A percentile compares a stretch with the other conserved stretches of the same genome.
phyloP scores from a whole-genome alignment of 345 rosid species.

The Adansonia digitata region DNA sequence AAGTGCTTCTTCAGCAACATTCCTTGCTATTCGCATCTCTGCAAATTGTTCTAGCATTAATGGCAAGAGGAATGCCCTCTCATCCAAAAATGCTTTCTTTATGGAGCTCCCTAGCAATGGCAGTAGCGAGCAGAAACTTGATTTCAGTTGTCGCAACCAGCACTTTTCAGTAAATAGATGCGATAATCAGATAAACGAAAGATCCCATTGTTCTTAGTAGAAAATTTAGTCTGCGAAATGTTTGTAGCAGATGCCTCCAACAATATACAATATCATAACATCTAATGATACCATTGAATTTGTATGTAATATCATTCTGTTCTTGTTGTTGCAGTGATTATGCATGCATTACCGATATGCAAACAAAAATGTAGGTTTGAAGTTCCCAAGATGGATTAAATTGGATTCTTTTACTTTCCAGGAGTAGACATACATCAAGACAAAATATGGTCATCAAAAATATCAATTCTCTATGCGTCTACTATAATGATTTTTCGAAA shows the following conservation, averaged over 20 bases:
- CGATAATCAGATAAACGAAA: neutral
- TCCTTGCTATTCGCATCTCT: neutral
- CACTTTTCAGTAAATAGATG: neutral
- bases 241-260: neutral
- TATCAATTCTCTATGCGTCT: neutral
- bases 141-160: neutral
- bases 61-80: neutral
- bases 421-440: neutral
- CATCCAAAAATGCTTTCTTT: neutral
- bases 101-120: neutral
- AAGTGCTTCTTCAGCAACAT: neutral
- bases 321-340: neutral
- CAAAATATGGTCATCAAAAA: neutral
- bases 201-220: neutral
- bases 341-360: too few relatives aligned
- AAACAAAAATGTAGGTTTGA: neutral
- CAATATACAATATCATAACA: neutral
- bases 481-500: neutral
- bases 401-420: neutral
- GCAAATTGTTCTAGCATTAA: neutral
- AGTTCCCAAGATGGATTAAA: neutral
- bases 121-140: neutral
- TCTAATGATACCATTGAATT: neutral
- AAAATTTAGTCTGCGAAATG: neutral
- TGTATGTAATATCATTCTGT: neutral